Conservation (phyloP, 352 stramenopile species). For the Saprolegnia diclina region DNA sequence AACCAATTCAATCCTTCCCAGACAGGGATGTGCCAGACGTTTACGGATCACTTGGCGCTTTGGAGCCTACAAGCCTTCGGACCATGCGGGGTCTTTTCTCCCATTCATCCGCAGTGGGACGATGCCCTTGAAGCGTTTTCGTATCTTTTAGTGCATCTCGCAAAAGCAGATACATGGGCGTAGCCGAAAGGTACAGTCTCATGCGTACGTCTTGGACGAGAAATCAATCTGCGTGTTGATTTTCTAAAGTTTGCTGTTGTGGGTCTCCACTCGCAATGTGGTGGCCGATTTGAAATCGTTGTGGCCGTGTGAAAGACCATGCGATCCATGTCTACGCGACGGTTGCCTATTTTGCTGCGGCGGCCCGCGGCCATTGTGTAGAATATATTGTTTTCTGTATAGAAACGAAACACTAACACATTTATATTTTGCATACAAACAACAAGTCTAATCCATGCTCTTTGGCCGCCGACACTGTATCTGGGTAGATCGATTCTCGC, state of each 20-base stretch:
- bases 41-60: no score
- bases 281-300: not conserved
- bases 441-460: not conserved
- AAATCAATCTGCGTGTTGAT: not conserved
- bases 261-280: not conserved
- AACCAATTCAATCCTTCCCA: no score
- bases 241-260: not conserved
- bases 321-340: no score
- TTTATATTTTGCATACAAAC: not conserved
- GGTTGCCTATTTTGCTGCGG: no score
- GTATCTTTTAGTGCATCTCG: no score
- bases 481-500: no score
- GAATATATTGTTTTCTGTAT: not conserved
- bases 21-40: no score
- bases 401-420: not conserved
- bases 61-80: no score
- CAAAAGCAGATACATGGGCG: not conserved
- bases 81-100: no score
- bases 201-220: not conserved
- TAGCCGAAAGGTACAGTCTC: not conserved
- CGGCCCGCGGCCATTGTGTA: not conserved
- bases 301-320: not conserved
- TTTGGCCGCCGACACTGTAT: no score
- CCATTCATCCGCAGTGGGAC: no score
- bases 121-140: no score